Percentiles rank a stretch among this genome's conserved stretches.
Evolutionary conservation across 768 basidiomycete genomes (phyloP).

Genomic region (Suillus subaureus): DNA sequence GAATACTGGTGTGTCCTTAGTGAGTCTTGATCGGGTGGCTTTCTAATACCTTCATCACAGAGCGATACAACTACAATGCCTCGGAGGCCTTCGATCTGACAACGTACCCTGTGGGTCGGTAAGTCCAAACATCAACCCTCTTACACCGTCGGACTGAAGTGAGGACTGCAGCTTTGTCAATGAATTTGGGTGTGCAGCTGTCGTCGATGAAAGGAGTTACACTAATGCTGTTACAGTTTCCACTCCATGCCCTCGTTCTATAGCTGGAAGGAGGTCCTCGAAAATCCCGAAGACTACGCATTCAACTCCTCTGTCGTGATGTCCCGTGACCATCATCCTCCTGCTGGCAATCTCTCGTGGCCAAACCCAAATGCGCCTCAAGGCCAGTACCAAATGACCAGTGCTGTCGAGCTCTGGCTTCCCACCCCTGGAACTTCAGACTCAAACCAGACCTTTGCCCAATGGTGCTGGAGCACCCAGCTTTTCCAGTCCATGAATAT

Average conservation of each 20-base stretch:
- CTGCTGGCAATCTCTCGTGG: slow-evolving; percentile 52
- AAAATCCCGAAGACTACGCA: slow-evolving; percentile 50
- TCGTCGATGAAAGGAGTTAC: neutral
- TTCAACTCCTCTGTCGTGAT: slow-evolving; percentile 61
- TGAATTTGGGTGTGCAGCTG: slow-evolving; percentile 51
- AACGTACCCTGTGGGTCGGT: slow-evolving; percentile 53
- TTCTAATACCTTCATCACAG: slow-evolving; percentile 27
- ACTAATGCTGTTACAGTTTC: slow-evolving; percentile 38
- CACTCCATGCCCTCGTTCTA: slow-evolving; percentile 68
- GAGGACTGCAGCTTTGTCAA: slow-evolving; percentile 48
- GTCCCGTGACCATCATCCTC: slow-evolving; percentile 59
- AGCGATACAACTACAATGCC: slow-evolving; percentile 60
- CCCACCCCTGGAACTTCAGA: slow-evolving; percentile 51
- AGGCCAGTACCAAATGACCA: slow-evolving; percentile 56
- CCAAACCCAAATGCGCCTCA: slow-evolving; percentile 57
- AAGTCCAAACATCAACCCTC: slow-evolving; percentile 10
- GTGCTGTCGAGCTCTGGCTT: slow-evolving; percentile 55
- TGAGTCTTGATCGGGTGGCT: neutral
- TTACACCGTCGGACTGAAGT: neutral
- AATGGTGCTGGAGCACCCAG: slow-evolving; percentile 67
- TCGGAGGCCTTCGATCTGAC: slow-evolving; percentile 53
- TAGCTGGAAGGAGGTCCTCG: slow-evolving; percentile 58
- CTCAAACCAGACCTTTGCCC: slow-evolving; percentile 59
- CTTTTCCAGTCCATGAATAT: slow-evolving; percentile 62
- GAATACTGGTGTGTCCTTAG: slow-evolving; percentile 43